Conservation (phyloP, 2,329 filamentous ascomycete species). For the Pseudocercospora fuligena region DNA sequence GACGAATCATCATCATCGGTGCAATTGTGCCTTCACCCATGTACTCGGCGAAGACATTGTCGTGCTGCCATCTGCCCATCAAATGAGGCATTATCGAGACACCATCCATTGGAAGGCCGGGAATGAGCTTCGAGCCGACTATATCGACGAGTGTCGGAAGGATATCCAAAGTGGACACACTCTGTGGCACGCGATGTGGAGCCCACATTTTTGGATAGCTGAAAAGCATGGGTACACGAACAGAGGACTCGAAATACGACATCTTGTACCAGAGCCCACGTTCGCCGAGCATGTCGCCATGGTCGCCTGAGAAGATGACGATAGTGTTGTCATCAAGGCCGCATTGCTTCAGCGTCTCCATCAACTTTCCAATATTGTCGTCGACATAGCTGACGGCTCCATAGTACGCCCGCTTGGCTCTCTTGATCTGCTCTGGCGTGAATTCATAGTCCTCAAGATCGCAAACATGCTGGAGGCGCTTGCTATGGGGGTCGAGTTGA, state of each 20-base stretch:
- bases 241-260: conserved; percentile 92
- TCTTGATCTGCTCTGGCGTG: conserved; percentile 82
- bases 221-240: conserved; percentile 84
- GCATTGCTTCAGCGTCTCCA: conserved; percentile 78
- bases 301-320: conserved; percentile 89
- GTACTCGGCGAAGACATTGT: conserved; percentile 94
- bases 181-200: conserved; percentile 77
- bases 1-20: conserved; percentile 91
- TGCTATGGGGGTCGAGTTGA: conserved; percentile 83
- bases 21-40: conserved; percentile 90
- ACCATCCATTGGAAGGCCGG: conserved; percentile 82
- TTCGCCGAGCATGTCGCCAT: conserved; percentile 95
- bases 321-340: conserved; percentile 84
- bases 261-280: conserved; percentile 96
- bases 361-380: conserved; percentile 83
- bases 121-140: conserved; percentile 70
- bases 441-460: conserved; percentile 86
- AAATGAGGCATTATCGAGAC: conserved; percentile 80
- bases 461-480: conserved; percentile 82
- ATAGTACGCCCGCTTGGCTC: conserved; percentile 86
- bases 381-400: conserved; percentile 93
- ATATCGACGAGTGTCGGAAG: conserved; percentile 87
- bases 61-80: conserved; percentile 68
- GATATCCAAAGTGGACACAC: conserved; percentile 89
- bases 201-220: conserved; percentile 77